phyloP scores from a whole-genome alignment of 495 filamentous ascomycete species.

The Venustampulla echinocandica region DNA sequence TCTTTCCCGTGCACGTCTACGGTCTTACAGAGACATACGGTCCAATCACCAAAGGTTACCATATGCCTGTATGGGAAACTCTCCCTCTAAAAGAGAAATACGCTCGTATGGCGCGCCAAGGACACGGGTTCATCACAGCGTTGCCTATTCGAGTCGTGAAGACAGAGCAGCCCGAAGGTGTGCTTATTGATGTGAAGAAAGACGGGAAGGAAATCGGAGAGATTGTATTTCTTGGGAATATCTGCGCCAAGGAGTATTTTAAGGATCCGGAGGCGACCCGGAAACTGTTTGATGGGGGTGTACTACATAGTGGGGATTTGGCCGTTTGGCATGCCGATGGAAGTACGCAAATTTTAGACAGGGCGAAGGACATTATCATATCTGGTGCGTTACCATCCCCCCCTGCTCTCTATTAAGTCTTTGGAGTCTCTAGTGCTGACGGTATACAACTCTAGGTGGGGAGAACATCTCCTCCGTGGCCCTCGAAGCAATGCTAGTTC shows the following conservation, averaged over 20 bases:
- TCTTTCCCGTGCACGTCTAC: constrained; percentile 90
- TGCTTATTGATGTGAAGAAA: constrained; percentile 64
- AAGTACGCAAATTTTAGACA: constrained; percentile 82
- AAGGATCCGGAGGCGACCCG: constrained; percentile 81
- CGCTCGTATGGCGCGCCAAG: constrained; percentile 78
- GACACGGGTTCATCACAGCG: constrained; percentile 81
- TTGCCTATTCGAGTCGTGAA: constrained; percentile 78
- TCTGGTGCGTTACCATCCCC: constrained; percentile 53
- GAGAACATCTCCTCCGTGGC: constrained; percentile 96
- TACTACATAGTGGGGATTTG: constrained; percentile 80
- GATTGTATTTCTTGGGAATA: constrained; percentile 84
- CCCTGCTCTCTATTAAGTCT: neutral
- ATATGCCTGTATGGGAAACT: constrained; percentile 70
- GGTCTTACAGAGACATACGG: constrained; percentile 95
- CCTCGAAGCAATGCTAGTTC: constrained; percentile 83
- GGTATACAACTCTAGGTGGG: constrained; percentile 57
- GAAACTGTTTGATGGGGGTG: constrained; percentile 83
- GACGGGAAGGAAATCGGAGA: constrained; percentile 90
- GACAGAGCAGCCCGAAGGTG: constrained; percentile 56
- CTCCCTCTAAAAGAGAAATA: constrained; percentile 68
- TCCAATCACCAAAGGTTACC: constrained; percentile 89
- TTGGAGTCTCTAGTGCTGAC: too few species aligned
- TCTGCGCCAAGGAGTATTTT: constrained; percentile 85
- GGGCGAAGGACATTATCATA: constrained; percentile 97
- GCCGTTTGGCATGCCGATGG: constrained; percentile 90